A percentile compares a stretch with the other conserved stretches of the same genome.
These are phyloP conservation scores for Dinochytrium kinnereticum DNA, from an alignment of 371 early-diverging fungal genomes.

Conservation along the genomic window DNA sequence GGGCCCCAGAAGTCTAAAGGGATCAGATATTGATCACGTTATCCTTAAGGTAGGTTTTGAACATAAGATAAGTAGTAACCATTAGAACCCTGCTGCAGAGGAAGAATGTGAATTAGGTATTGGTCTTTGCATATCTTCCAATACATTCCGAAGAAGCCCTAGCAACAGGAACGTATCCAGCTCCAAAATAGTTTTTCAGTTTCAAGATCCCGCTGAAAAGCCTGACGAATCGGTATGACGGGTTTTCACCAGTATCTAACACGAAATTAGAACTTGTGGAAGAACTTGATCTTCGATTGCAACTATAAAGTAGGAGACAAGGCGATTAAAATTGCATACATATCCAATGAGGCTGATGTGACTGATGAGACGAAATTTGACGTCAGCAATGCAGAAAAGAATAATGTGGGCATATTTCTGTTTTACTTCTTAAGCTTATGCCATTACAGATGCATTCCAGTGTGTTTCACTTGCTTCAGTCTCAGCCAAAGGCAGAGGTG, in stretches of 20 bases:
- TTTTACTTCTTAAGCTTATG: background rate
- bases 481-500: constrained; percentile 3
- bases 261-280: constrained; percentile 43
- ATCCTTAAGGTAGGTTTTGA: constrained; percentile 48
- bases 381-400: constrained; percentile 22
- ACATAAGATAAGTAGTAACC: background rate
- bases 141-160: constrained; percentile 40
- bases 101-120: constrained; percentile 44
- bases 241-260: background rate
- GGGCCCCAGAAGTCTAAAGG: constrained; percentile 47
- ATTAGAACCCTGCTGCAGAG: constrained; percentile 50
- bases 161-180: constrained; percentile 39
- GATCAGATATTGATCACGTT: constrained; percentile 48
- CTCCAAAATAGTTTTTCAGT: constrained; percentile 46
- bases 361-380: constrained; percentile 47
- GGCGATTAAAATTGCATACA: constrained; percentile 34
- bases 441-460: constrained; percentile 32
- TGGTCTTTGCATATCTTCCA: constrained; percentile 32
- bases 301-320: constrained; percentile 43
- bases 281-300: constrained; percentile 45
- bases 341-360: constrained; percentile 38
- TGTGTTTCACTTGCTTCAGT: constrained; percentile 26
- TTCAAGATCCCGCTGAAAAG: constrained; percentile 23
- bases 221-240: constrained; percentile 2
- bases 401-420: background rate